A percentile compares a stretch with the other conserved stretches of the same genome.
Conservation (phyloP, 192 early-diverging fungal species). For the Geosiphon pyriformis region DNA sequence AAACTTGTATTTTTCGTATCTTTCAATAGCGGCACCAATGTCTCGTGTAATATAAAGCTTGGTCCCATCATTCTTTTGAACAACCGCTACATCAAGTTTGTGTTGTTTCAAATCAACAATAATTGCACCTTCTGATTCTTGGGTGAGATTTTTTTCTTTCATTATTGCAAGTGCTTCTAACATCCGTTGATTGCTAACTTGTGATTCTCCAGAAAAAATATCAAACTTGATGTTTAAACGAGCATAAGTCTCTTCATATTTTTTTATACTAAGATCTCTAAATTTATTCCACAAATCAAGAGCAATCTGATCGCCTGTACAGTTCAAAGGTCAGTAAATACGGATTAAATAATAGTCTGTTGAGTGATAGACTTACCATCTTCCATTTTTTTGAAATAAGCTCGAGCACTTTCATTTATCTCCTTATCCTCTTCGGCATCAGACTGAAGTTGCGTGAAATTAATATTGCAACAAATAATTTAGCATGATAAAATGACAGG, state of each 20-base stretch:
- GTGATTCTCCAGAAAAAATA: constrained; percentile 93
- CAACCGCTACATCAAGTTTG: constrained; percentile 78
- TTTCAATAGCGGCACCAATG: constrained; percentile 91
- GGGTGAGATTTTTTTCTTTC: constrained; percentile 61
- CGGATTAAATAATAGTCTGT: too few species aligned
- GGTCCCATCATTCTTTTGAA: constrained; percentile 88
- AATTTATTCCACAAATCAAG: constrained; percentile 83
- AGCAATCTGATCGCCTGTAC: constrained; percentile 58
- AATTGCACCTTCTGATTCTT: constrained; percentile 77
- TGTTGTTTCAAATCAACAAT: constrained; percentile 78
- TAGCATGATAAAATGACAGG: neutral
- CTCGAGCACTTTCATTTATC: constrained; percentile 80
- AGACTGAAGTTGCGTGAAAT: constrained; percentile 29
- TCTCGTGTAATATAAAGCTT: constrained; percentile 94
- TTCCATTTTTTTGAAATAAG: constrained; percentile 93
- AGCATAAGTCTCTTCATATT: constrained; percentile 87
- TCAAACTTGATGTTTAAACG: constrained; percentile 92
- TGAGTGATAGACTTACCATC: too few species aligned
- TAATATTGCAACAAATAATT: neutral
- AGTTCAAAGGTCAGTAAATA: too few species aligned
- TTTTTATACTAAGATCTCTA: constrained; percentile 82
- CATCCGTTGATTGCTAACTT: constrained; percentile 70
- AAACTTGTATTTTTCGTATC: constrained; percentile 82
- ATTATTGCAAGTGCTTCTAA: constrained; percentile 64
- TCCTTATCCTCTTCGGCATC: constrained; percentile 59